Conservation (phyloP, 768 basidiomycete genomes). For the Albatrellus ellisii region DNA sequence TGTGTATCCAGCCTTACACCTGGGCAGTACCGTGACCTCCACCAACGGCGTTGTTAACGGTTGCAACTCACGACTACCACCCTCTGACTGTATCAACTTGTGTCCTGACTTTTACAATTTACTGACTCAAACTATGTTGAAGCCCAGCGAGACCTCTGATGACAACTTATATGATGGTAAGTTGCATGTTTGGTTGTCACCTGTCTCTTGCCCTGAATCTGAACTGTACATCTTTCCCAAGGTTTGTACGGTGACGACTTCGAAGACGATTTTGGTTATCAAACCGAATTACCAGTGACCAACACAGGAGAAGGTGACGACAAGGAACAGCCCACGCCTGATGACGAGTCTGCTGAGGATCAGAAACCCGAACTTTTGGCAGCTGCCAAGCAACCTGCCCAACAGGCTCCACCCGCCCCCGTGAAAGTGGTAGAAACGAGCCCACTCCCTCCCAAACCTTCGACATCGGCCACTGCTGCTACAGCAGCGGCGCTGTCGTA, state of each 20-base stretch:
- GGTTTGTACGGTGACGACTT: conserved; percentile 16
- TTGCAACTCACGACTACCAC: too few relatives aligned
- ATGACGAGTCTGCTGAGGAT: conserved; percentile 1
- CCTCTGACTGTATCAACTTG: too few relatives aligned
- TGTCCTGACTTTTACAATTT: too few relatives aligned
- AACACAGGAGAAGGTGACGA: conserved; percentile 1
- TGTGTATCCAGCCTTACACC: too few relatives aligned
- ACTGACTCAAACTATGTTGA: conserved; percentile 6
- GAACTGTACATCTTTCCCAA: background rate
- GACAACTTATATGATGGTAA: conserved; percentile 14
- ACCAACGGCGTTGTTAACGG: too few relatives aligned
- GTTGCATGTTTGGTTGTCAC: background rate
- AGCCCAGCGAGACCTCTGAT: conserved; percentile 7
- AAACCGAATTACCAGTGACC: conserved; percentile 5
- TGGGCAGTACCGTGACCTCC: too few relatives aligned
- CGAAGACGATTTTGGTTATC: conserved; percentile 10
- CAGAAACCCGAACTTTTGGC: conserved; percentile 3
- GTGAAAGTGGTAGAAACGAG: background rate
- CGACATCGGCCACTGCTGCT: conserved; percentile 9
- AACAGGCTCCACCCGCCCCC: conserved; percentile 5
- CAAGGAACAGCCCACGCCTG: too few relatives aligned
- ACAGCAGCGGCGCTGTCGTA: conserved; percentile 30
- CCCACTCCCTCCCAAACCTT: conserved; percentile 10
- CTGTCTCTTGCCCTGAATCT: background rate
- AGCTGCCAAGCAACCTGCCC: background rate